Evolutionary conservation across 2,329 filamentous ascomycete genomes (phyloP).

Genomic region (Parasarocladium wereldwijsianum): DNA sequence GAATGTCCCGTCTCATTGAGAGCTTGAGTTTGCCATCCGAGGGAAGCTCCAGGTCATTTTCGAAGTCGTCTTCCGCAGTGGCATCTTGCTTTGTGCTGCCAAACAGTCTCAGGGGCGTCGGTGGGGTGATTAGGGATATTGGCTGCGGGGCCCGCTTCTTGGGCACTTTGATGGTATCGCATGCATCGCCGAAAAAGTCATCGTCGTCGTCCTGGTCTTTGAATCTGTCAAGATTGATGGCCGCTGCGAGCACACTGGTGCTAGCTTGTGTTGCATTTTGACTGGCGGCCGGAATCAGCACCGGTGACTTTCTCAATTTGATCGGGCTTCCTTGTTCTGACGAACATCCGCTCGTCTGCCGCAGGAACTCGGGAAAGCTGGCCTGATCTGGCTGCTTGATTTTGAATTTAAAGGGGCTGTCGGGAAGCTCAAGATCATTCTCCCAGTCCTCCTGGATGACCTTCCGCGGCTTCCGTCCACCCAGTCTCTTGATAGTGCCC

Average conservation of each 20-base stretch:
- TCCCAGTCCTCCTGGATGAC: conserved; percentile 70
- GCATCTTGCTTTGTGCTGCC: conserved; percentile 9
- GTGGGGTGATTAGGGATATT: conserved; percentile 38
- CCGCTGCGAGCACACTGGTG: conserved; percentile 23
- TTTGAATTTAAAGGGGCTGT: conserved; percentile 40
- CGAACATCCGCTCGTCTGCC: conserved; percentile 48
- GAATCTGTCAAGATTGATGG: conserved; percentile 48
- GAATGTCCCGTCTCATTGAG: conserved; percentile 44
- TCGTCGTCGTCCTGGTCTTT: conserved; percentile 48
- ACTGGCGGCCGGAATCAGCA: conserved; percentile 13
- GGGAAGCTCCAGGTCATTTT: conserved; percentile 58
- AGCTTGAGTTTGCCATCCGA: conserved; percentile 51
- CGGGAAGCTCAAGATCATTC: conserved; percentile 60
- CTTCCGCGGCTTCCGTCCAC: conserved; percentile 56
- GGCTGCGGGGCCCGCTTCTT: conserved; percentile 40
- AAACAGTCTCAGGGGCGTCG: conserved; percentile 36
- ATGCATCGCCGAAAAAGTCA: conserved; percentile 48
- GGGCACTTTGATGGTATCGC: conserved; percentile 52
- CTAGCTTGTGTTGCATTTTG: conserved; percentile 16
- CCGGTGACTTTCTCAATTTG: conserved; percentile 19
- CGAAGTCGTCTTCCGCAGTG: conserved; percentile 48
- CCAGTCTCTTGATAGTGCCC: conserved; percentile 83
- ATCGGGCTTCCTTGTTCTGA: conserved; percentile 33
- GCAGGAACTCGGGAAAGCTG: conserved; percentile 52
- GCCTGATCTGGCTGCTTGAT: conserved; percentile 48